phyloP scores from a whole-genome alignment of 1,139 yeast species.

The Kodamaea fungicola region DNA sequence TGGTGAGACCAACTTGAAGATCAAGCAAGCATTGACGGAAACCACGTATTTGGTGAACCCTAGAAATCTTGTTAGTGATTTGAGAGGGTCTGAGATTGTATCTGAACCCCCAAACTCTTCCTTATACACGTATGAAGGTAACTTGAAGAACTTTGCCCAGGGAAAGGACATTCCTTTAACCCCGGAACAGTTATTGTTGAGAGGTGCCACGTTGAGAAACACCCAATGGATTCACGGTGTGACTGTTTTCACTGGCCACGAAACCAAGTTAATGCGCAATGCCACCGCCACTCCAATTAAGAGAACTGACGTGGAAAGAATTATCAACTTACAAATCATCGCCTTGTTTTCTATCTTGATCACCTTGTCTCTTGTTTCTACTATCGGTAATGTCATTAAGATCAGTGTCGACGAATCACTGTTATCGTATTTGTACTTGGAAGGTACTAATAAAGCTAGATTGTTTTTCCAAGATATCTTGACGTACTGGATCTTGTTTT shows the following conservation, averaged over 20 bases:
- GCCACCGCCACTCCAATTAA: slow-evolving; percentile 98
- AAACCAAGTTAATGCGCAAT: slow-evolving; percentile 95
- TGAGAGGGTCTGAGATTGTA: slow-evolving; percentile 41
- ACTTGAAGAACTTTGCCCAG: slow-evolving; percentile 52
- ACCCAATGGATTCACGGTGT: slow-evolving; percentile 95
- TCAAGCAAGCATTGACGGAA: slow-evolving; percentile 81
- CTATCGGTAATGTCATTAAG: slow-evolving; percentile 83
- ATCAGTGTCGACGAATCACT: slow-evolving; percentile 50
- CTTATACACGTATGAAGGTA: slow-evolving; percentile 90
- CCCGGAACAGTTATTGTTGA: slow-evolving; percentile 85
- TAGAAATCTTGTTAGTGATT: slow-evolving; percentile 45
- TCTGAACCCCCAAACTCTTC: slow-evolving; percentile 96
- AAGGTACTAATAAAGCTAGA: slow-evolving; percentile 63
- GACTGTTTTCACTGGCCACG: slow-evolving; percentile 95
- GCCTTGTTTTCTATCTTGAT: slow-evolving; percentile 82
- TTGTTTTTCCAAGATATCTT: slow-evolving; percentile 82
- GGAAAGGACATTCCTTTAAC: slow-evolving; percentile 55
- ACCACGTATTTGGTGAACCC: slow-evolving; percentile 76
- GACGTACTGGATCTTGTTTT: slow-evolving; percentile 93
- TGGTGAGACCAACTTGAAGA: slow-evolving; percentile 95
- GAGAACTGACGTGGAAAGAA: slow-evolving; percentile 93
- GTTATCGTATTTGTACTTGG: slow-evolving; percentile 64
- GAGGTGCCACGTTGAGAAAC: slow-evolving; percentile 95
- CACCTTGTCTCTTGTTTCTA: slow-evolving; percentile 70
- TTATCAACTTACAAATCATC: slow-evolving; percentile 86